Conservation (phyloP, 2,329 filamentous ascomycete species). For the Acrodontium crateriforme region DNA sequence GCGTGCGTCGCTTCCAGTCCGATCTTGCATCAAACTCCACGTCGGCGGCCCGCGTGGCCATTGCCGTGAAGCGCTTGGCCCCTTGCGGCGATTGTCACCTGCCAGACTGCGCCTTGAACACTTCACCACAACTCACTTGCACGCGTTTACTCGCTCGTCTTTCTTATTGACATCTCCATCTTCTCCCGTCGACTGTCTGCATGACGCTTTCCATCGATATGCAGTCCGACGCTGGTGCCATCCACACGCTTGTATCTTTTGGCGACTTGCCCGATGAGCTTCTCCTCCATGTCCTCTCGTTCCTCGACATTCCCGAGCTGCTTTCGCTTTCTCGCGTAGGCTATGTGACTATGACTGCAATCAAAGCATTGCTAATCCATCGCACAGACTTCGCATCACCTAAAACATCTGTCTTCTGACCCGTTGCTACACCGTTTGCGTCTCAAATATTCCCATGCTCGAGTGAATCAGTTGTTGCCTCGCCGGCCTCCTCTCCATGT, state of each 20-base stretch:
- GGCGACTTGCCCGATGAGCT: conserved; percentile 30
- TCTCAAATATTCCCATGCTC: conserved; percentile 41
- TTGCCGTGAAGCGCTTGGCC: no score
- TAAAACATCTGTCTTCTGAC: conserved; percentile 48
- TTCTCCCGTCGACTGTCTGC: not conserved
- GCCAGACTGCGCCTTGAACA: no score
- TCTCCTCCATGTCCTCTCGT: conserved; percentile 30
- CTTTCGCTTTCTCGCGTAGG: conserved; percentile 28
- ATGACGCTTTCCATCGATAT: not conserved
- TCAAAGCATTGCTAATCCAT: conserved; percentile 4
- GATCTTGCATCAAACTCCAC: no score
- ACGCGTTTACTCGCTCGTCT: no score
- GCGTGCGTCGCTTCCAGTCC: no score
- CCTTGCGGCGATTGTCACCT: no score
- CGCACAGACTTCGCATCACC: conserved; percentile 44
- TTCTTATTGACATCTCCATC: no score
- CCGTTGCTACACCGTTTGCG: conserved; percentile 53
- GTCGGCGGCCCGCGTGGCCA: no score
- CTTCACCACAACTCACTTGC: no score
- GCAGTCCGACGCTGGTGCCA: conserved; percentile 1
- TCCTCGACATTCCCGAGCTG: conserved; percentile 34
- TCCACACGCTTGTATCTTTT: not conserved
- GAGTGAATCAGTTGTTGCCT: conserved; percentile 42
- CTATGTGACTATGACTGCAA: conserved; percentile 2
- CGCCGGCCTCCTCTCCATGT: conserved; percentile 46